Percentiles rank a stretch among this genome's conserved stretches.
These are phyloP conservation scores for Cylindrotheca closterium DNA, from an alignment of 108 stramenopile species.

Conservation along the genomic window DNA sequence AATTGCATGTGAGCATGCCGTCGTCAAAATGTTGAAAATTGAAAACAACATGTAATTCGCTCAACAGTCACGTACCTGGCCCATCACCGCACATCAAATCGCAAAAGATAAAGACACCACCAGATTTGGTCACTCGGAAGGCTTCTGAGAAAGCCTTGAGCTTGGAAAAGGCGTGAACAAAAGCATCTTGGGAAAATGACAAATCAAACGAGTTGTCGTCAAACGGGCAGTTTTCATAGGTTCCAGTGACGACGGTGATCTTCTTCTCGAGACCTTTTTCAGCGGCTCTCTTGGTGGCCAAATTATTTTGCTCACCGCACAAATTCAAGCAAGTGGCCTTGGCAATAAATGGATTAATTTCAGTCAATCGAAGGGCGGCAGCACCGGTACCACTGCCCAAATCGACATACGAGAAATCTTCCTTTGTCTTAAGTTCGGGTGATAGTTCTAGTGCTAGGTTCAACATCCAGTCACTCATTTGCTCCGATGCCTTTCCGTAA, in stretches of 20 bases:
- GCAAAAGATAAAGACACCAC: constrained; percentile 54
- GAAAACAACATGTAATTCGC: too few species aligned
- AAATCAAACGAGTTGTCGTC: constrained; percentile 48
- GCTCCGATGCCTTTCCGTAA: constrained; percentile 35
- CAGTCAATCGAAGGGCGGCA: constrained; percentile 18
- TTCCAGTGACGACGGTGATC: constrained; percentile 40
- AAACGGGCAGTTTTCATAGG: constrained; percentile 35
- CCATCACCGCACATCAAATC: constrained; percentile 61
- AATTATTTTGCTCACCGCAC: constrained; percentile 38
- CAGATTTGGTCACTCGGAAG: constrained; percentile 51
- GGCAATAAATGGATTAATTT: constrained; percentile 19
- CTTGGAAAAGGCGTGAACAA: constrained; percentile 58
- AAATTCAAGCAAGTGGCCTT: constrained; percentile 45
- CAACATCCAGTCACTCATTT: constrained; percentile 49
- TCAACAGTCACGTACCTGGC: too few species aligned
- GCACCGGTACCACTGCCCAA: constrained; percentile 33
- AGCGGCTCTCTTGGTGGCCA: constrained; percentile 25
- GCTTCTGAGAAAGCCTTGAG: constrained; percentile 44
- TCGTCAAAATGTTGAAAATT: too few species aligned
- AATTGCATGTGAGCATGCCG: too few species aligned
- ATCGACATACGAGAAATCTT: constrained; percentile 15
- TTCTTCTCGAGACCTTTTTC: constrained; percentile 37
- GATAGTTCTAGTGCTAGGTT: constrained; percentile 17
- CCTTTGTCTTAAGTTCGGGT: constrained; percentile 17
- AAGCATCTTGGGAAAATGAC: constrained; percentile 59